phyloP scores from a whole-genome alignment of 73 alveolate genomes.

The Paramecium sonneborni region DNA sequence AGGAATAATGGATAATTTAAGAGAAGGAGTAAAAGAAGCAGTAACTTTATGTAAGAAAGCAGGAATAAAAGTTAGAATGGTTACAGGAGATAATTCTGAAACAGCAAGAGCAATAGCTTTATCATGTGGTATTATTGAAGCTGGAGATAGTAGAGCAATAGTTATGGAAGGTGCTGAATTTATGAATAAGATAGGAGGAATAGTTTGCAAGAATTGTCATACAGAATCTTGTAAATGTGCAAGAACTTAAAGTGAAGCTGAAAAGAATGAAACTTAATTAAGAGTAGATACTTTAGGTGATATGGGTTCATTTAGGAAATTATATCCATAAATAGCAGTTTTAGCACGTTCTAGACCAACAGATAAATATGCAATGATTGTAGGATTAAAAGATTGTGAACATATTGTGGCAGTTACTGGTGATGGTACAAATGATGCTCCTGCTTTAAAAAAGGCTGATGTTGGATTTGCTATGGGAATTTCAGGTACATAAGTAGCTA shows the following conservation, averaged over 20 bases:
- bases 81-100: slow-evolving; percentile 91
- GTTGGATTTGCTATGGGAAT: slow-evolving; percentile 94
- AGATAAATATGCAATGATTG: slow-evolving; percentile 88
- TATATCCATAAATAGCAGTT: slow-evolving; percentile 74
- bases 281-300: slow-evolving; percentile 82
- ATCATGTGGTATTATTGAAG: slow-evolving; percentile 77
- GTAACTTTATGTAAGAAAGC: slow-evolving; percentile 72
- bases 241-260: slow-evolving; percentile 50
- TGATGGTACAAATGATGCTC: slow-evolving; percentile 96
- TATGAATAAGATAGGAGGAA: slow-evolving; percentile 84
- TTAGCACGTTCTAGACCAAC: slow-evolving; percentile 92
- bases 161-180: slow-evolving; percentile 81
- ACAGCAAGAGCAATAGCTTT: slow-evolving; percentile 94
- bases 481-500: slow-evolving; percentile 99
- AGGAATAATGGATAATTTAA: slow-evolving; percentile 81
- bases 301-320: slow-evolving; percentile 69
- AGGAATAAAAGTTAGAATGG: slow-evolving; percentile 91
- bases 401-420: slow-evolving; percentile 96
- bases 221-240: slow-evolving; percentile 66
- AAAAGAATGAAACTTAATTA: slow-evolving; percentile 20
- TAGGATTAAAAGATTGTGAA: slow-evolving; percentile 86
- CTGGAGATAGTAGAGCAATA: slow-evolving; percentile 5
- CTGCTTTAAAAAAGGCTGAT: slow-evolving; percentile 91
- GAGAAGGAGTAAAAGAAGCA: slow-evolving; percentile 77
- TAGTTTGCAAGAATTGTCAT: slow-evolving; percentile 79